A percentile compares a stretch with the other conserved stretches of the same genome.
These are phyloP conservation scores for Protomyces gravidus DNA, from an alignment of 1,139 yeast genomes.

Conservation along the genomic window DNA sequence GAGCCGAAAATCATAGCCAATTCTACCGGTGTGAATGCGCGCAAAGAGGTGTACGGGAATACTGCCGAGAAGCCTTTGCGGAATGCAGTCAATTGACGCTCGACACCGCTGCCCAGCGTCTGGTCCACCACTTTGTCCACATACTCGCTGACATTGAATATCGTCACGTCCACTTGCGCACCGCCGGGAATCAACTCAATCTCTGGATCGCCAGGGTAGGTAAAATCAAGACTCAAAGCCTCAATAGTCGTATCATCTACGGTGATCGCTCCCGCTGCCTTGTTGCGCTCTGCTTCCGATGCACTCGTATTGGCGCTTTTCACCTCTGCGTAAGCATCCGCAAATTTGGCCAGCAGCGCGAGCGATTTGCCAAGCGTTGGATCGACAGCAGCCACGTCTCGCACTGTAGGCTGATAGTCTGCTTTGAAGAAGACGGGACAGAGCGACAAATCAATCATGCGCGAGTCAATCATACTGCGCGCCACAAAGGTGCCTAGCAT, in stretches of 20 bases:
- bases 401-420: conserved; percentile 41
- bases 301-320: conserved; percentile 15
- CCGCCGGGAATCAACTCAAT: conserved; percentile 61
- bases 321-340: conserved; percentile 34
- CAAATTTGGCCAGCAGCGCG: conserved; percentile 49
- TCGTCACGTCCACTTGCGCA: conserved; percentile 48
- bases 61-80: conserved; percentile 77
- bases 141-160: conserved; percentile 56
- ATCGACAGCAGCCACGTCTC: conserved; percentile 55
- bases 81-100: conserved; percentile 63
- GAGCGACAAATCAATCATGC: conserved; percentile 78
- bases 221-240: conserved; percentile 60
- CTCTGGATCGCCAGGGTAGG: conserved; percentile 71
- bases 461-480: conserved; percentile 75
- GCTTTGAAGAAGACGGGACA: conserved; percentile 60
- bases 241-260: conserved; percentile 49
- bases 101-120: conserved; percentile 62
- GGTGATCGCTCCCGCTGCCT: conserved; percentile 37
- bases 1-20: conserved; percentile 66
- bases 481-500: conserved; percentile 81
- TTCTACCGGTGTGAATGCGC: conserved; percentile 70
- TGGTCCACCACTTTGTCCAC: conserved; percentile 57
- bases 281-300: conserved; percentile 1
- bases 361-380: conserved; percentile 59
- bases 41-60: conserved; percentile 70